Evolutionary conservation across 768 basidiomycete genomes (phyloP).

Genomic region (Krasilnikovozyma curviuscula): DNA sequence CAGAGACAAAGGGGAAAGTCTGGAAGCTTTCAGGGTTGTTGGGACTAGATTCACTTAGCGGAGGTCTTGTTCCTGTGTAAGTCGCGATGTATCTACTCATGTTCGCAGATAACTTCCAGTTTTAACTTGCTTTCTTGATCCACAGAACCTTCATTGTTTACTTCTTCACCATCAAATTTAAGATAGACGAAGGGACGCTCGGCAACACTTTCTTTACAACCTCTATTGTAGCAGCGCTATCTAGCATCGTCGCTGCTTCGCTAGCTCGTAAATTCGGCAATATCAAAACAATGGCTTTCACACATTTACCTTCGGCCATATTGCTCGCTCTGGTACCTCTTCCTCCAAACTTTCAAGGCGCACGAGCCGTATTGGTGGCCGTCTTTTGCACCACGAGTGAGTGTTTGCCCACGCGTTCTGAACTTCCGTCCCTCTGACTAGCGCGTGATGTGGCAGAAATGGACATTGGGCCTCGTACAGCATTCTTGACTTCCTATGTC

Average conservation of each 20-base stretch:
- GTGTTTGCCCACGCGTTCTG: too few species aligned
- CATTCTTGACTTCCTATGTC: constrained; percentile 18
- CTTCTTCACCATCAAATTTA: constrained; percentile 15
- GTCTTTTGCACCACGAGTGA: constrained; percentile 13
- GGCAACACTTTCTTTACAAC: constrained; percentile 17
- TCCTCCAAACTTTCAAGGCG: constrained; percentile 10
- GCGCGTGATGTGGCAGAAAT: too few species aligned
- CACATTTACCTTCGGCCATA: constrained; percentile 18
- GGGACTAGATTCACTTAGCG: constrained; percentile 16
- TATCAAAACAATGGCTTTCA: constrained; percentile 22
- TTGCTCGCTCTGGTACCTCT: constrained; percentile 16
- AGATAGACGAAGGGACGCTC: constrained; percentile 9
- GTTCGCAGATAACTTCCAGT: too few species aligned
- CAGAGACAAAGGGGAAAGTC: constrained; percentile 14
- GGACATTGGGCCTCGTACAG: constrained; percentile 19
- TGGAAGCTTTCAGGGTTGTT: constrained; percentile 17
- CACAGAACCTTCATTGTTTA: constrained; percentile 16
- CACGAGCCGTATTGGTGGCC: constrained; percentile 16
- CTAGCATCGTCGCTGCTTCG: constrained; percentile 17
- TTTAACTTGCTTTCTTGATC: too few species aligned
- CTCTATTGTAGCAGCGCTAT: constrained; percentile 16
- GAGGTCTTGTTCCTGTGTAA: constrained; percentile 18
- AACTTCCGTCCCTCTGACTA: too few species aligned
- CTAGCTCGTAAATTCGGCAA: constrained; percentile 17
- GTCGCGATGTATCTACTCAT: too few species aligned